phyloP scores from a whole-genome alignment of 1,139 yeast genomes.

The Suhomyces bokatorum region DNA sequence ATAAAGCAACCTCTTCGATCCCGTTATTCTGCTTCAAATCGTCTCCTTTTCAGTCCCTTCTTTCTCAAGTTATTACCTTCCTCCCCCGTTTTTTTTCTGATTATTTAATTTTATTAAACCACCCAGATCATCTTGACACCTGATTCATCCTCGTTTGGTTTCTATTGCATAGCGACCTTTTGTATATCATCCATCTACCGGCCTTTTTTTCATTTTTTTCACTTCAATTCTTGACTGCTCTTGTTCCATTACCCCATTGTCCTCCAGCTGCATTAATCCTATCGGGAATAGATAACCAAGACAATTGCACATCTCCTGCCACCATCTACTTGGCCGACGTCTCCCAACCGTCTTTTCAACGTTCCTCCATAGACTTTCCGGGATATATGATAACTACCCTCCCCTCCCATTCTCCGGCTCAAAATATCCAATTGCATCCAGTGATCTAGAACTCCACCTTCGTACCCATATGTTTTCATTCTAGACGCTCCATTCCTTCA shows the following conservation, averaged over 20 bases:
- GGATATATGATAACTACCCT: background rate
- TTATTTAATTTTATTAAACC: background rate
- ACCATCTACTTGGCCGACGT: background rate
- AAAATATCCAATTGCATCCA: background rate
- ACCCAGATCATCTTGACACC: background rate
- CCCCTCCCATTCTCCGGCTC: background rate
- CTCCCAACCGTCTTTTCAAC: background rate
- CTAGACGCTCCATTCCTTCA: background rate
- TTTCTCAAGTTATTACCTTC: background rate
- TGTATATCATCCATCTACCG: background rate
- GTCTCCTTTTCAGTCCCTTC: background rate
- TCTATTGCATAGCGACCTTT: background rate
- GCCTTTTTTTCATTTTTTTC: background rate
- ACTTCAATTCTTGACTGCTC: constrained; percentile 1
- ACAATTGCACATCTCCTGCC: background rate
- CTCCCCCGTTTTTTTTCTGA: background rate
- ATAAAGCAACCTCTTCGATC: constrained; percentile 15
- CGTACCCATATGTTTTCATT: background rate
- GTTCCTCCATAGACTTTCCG: background rate
- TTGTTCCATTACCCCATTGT: background rate
- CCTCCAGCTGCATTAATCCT: constrained; percentile 2
- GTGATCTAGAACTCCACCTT: background rate
- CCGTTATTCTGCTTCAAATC: background rate
- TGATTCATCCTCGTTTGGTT: background rate
- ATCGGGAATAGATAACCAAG: background rate